Base-by-base conservation (phyloP, 2,329 filamentous ascomycete genomes). In the Colletotrichum siamense region DNA sequence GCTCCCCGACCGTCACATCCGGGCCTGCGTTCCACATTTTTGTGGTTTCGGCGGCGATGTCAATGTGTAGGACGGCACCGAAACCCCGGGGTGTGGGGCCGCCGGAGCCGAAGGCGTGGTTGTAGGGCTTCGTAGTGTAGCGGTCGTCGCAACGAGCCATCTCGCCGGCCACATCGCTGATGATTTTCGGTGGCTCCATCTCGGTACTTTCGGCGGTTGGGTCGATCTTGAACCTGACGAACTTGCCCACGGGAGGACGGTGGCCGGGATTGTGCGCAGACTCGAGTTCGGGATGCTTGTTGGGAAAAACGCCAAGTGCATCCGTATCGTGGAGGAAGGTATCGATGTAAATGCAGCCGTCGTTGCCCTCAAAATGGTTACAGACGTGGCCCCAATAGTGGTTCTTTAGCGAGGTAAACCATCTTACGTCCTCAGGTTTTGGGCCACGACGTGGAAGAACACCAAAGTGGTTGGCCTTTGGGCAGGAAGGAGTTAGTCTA, bases 401-500 rank as follows among this genome's bases (percentile, higher is more conserved):
- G 44, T 22, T 52, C n/a, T 22, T 13, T 7, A 52, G 44, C 10
- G 44, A 52, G 44, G 44, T 22, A 0, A 52, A 52, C 44, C 44
- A 52, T 22, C 44, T 22, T 8, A n/a, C n/a, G 10, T 52, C 44
- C 10, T 52, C n/a, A 0, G 44, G n/a, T 24, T 22, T 52, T 0
- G n/a, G 44, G n/a, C n/a, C 44, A 0, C 44, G 44, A 13, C 44
- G n/a, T 5, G 44, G 44, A 22, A 52, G 44, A 0, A 22, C 44
- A 13, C 44, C n/a, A 52, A 22, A 22, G 2, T 52, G n/a, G 3
- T 52, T 52, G n/a, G 44, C 44, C 44, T 52, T 52, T 3, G 1
- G n/a, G 10, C 0, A 2, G 2, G n/a, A 52, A 3, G n/a, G 3
- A 52, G 0, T 52, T 3, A 52, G n/a, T 0, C n/a, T 52, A 49